Conservation (phyloP, 371 early-diverging fungal species). For the Enteropsectra breve region DNA sequence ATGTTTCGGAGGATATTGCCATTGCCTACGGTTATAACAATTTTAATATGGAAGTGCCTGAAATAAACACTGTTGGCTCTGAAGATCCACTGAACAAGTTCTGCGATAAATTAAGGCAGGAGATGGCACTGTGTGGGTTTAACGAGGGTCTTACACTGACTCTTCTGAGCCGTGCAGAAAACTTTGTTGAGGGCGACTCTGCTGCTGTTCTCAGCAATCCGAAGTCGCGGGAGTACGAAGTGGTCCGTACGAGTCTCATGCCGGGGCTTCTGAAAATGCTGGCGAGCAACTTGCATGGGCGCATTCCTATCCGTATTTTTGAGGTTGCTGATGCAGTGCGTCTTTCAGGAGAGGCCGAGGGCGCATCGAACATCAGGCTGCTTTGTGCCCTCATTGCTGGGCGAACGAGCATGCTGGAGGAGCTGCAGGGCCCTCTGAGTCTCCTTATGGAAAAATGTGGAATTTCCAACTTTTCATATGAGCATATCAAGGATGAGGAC, state of each 20-base stretch:
- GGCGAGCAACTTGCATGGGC: constrained; percentile 73
- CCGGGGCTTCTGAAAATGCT: constrained; percentile 91
- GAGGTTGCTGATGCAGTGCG: constrained; percentile 88
- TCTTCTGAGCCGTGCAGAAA: constrained; percentile 64
- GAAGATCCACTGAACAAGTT: constrained; percentile 84
- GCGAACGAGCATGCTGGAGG: constrained; percentile 79
- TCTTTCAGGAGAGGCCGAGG: constrained; percentile 56
- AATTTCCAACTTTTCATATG: constrained; percentile 18
- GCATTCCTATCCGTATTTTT: constrained; percentile 85
- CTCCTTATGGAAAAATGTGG: constrained; percentile 32
- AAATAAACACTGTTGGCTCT: constrained; percentile 69
- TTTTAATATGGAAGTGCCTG: constrained; percentile 69
- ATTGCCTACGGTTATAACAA: constrained; percentile 96
- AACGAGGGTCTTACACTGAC: constrained; percentile 86
- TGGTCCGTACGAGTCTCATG: constrained; percentile 78
- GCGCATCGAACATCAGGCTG: constrained; percentile 75
- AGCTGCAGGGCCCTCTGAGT: constrained; percentile 43
- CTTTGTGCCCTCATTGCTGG: constrained; percentile 75
- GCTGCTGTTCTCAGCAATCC: constrained; percentile 68
- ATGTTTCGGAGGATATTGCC: constrained; percentile 97
- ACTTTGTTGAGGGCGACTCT: constrained; percentile 17
- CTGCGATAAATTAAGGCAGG: constrained; percentile 73
- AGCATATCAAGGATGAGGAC: background rate
- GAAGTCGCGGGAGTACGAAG: constrained; percentile 78
- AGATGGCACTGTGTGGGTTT: constrained; percentile 80